A percentile compares a stretch with the other conserved stretches of the same genome.
Evolutionary conservation across 2,329 filamentous ascomycete genomes (phyloP).

Genomic region (Microcyclospora tardicrescens): DNA sequence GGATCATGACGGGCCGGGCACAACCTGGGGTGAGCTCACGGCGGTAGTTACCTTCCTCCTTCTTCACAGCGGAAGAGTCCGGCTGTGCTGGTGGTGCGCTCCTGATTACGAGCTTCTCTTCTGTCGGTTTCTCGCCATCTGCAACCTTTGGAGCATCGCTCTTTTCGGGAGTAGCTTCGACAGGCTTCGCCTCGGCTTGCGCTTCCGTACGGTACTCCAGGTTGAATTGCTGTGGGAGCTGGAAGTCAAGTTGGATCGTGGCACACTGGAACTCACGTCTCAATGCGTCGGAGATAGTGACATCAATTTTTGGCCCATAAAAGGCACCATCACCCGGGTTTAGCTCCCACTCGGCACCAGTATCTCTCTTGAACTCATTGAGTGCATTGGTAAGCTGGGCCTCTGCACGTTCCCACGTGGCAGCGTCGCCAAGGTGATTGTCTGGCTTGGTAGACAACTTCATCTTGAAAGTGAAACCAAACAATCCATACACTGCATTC

Average conservation of each 20-base stretch:
- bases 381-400: constrained; percentile 65
- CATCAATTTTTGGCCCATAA: constrained; percentile 97
- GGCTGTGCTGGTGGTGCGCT: constrained; percentile 20
- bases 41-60: constrained; percentile 23
- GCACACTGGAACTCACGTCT: constrained; percentile 78
- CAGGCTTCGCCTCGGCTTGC: constrained; percentile 31
- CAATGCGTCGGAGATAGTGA: constrained; percentile 81
- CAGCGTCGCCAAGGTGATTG: constrained; percentile 73
- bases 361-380: constrained; percentile 54
- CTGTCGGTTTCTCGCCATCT: constrained; percentile 20
- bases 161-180: constrained; percentile 18
- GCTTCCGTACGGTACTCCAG: constrained; percentile 74
- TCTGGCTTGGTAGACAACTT: constrained; percentile 87
- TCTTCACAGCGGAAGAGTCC: constrained; percentile 17
- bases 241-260: constrained; percentile 89
- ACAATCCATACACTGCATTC: constrained; percentile 62
- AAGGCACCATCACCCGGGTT: constrained; percentile 95
- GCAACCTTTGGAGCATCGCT: constrained; percentile 23
- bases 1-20: constrained; percentile 73
- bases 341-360: constrained; percentile 65
- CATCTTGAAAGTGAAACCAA: constrained; percentile 84
- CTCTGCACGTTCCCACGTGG: constrained; percentile 84
- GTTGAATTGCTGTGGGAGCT: constrained; percentile 73
- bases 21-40: constrained; percentile 53
- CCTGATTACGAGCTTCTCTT: constrained; percentile 17